A percentile compares a stretch with the other conserved stretches of the same genome.
Conservation (phyloP, 306 rosid genomes). For the Canavalia gladiata region DNA sequence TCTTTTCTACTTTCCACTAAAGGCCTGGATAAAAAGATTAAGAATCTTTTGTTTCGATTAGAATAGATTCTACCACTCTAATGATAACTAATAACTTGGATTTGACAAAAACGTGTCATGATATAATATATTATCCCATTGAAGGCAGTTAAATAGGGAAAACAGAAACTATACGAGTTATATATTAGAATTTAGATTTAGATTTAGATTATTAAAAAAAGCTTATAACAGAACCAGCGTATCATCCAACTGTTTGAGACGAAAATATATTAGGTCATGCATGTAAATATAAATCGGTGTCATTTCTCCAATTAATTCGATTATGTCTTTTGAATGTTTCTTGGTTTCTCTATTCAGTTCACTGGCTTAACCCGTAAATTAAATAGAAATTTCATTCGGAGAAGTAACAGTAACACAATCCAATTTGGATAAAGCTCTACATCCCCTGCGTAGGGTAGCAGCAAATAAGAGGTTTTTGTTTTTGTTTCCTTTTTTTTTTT, state of each 20-base stretch:
- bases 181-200: not conserved
- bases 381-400: not conserved
- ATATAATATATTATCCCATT: not conserved
- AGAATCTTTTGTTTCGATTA: slow-evolving; percentile 41
- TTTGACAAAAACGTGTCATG: slow-evolving; percentile 21
- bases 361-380: not conserved
- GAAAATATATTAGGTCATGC: not conserved
- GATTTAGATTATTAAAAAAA: not conserved
- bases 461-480: not conserved
- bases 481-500: not conserved
- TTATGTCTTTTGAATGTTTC: not conserved
- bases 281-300: not conserved
- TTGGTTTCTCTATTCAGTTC: too few species aligned
- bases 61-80: slow-evolving; percentile 27
- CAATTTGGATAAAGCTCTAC: not conserved
- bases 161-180: not conserved
- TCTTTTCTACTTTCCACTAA: slow-evolving; percentile 38
- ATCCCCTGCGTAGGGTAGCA: not conserved
- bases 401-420: not conserved
- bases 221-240: not conserved
- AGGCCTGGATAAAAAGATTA: not conserved
- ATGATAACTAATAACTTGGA: not conserved
- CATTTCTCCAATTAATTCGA: not conserved
- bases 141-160: not conserved
- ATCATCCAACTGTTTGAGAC: not conserved